Percentiles rank a stretch among this genome's conserved stretches.
Evolutionary conservation across 2,329 filamentous ascomycete species (phyloP).

Genomic region (Daldinia sp.): DNA sequence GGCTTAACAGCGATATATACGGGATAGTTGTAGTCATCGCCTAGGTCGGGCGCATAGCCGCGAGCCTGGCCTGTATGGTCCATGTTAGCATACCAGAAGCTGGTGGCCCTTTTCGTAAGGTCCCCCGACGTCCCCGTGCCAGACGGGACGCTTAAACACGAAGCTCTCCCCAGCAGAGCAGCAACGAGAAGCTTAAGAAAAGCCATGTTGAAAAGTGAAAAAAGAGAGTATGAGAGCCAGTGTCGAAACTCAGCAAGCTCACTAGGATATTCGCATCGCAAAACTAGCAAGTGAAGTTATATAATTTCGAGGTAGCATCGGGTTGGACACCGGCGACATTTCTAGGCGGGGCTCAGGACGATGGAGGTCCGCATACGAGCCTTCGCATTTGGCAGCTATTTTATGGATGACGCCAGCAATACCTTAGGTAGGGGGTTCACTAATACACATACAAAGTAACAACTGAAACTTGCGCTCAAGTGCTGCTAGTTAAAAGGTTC

Average conservation of each 20-base stretch:
- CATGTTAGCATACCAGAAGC: slow-evolving; percentile 59
- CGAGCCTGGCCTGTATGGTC: slow-evolving; percentile 55
- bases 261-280: slow-evolving; percentile 13
- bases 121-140: slow-evolving; percentile 17
- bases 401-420: slow-evolving; percentile 36
- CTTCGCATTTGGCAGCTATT: slow-evolving; percentile 16
- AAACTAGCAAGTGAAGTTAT: slow-evolving; percentile 22
- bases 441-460: slow-evolving; percentile 5
- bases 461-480: not conserved
- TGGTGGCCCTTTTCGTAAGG: slow-evolving; percentile 31
- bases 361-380: slow-evolving; percentile 1
- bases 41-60: slow-evolving; percentile 58
- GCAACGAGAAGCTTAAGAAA: slow-evolving; percentile 25
- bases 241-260: slow-evolving; percentile 1
- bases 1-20: slow-evolving; percentile 56
- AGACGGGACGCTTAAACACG: slow-evolving; percentile 21
- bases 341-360: slow-evolving; percentile 9
- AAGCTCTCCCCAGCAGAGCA: slow-evolving; percentile 19
- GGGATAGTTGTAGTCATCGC: slow-evolving; percentile 53
- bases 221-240: not conserved
- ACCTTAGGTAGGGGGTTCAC: not conserved
- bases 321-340: slow-evolving; percentile 1
- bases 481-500: not conserved
- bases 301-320: slow-evolving; percentile 26
- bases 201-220: slow-evolving; percentile 28